phyloP scores from a whole-genome alignment of 805 yeast species.

The Lipomyces yamadae region DNA sequence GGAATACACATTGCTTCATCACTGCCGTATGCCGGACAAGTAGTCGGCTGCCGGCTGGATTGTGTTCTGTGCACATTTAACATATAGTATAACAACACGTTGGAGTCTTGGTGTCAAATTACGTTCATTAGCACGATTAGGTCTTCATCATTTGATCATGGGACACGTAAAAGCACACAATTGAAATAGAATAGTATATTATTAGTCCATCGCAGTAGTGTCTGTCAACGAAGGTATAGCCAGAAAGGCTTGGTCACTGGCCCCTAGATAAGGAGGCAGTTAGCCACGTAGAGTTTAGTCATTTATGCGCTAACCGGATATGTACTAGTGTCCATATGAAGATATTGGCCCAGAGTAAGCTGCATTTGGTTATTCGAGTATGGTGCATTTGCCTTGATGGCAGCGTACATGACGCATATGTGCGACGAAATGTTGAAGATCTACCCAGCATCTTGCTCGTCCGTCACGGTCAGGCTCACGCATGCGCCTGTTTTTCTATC shows the following conservation, averaged over 20 bases:
- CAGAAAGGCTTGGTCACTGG: background rate
- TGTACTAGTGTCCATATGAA: background rate
- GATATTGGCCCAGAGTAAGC: background rate
- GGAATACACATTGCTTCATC: no score
- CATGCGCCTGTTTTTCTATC: conserved; percentile 9
- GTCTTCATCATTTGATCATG: no score
- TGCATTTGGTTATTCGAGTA: conserved; percentile 24
- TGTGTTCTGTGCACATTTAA: no score
- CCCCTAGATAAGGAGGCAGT: background rate
- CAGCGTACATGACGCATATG: conserved; percentile 10
- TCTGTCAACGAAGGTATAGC: background rate
- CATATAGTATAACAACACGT: no score
- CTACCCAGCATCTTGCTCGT: conserved; percentile 6
- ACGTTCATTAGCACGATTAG: no score
- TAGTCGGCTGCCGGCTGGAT: no score
- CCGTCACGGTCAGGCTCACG: background rate
- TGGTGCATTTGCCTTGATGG: background rate
- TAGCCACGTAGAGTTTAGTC: background rate
- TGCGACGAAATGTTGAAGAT: conserved; percentile 6
- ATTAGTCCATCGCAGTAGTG: no score
- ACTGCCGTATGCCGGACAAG: no score
- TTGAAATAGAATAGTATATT: no score
- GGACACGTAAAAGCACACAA: no score
- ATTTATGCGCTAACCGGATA: background rate
- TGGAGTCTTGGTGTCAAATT: no score